Evolutionary conservation across 2,329 filamentous ascomycete species (phyloP).

Genomic region (Keithomyces neogunnii): DNA sequence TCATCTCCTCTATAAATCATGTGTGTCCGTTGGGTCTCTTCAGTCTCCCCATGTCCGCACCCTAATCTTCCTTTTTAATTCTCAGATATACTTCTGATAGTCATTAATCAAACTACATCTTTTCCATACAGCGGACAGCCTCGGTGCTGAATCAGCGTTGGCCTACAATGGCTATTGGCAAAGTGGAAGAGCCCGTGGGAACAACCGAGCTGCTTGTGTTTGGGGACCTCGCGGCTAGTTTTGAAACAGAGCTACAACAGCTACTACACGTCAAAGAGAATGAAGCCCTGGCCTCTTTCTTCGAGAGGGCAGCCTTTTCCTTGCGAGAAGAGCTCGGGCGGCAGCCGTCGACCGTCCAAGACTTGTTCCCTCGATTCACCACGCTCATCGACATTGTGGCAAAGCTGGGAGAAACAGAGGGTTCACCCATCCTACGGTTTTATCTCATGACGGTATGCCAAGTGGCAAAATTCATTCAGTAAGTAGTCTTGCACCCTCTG

Average conservation of each 20-base stretch:
- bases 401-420: constrained; percentile 12
- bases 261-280: constrained; percentile 16
- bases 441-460: constrained; percentile 15
- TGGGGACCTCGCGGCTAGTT: constrained; percentile 15
- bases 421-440: constrained; percentile 12
- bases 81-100: no score
- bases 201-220: constrained; percentile 10
- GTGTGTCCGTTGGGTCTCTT: no score
- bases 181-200: no score
- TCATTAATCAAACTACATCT: no score
- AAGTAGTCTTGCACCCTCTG: neutral
- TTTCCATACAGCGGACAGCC: no score
- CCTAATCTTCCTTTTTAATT: no score
- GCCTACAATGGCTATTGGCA: no score
- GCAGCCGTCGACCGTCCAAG: constrained; percentile 9
- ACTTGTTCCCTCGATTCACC: constrained; percentile 18
- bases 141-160: no score
- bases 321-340: constrained; percentile 15
- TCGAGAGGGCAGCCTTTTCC: constrained; percentile 13
- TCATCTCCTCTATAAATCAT: no score
- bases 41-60: no score
- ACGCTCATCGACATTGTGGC: constrained; percentile 18
- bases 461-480: constrained; percentile 17
- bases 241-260: constrained; percentile 12
- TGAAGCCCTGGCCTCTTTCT: constrained; percentile 14